phyloP scores from a whole-genome alignment of 345 rosid genomes.

The Arabis alpina region DNA sequence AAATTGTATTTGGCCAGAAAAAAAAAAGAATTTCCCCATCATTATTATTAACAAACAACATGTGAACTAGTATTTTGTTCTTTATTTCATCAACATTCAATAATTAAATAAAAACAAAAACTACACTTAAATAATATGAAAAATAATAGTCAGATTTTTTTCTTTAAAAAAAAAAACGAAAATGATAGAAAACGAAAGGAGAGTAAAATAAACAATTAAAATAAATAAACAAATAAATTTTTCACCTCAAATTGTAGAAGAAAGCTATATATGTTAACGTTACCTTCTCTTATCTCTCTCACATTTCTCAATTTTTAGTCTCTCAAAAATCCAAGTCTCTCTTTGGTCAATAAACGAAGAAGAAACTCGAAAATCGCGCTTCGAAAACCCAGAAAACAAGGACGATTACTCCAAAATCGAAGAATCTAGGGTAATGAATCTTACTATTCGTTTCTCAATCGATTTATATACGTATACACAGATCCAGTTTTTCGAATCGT shows the following conservation, averaged over 20 bases:
- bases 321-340: too few relatives aligned
- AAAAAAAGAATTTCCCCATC: not conserved
- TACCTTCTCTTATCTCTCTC: conserved; percentile 38
- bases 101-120: conserved; percentile 12
- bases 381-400: not conserved
- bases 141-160: conserved; percentile 12
- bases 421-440: conserved; percentile 21
- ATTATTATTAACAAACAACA: conserved; percentile 26
- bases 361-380: conserved; percentile 6
- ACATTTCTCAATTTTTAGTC: conserved; percentile 13
- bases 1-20: too few relatives aligned
- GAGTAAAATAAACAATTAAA: not conserved
- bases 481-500: not conserved
- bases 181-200: conserved; percentile 39
- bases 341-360: too few relatives aligned
- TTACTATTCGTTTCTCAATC: conserved; percentile 11
- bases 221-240: not conserved
- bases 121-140: conserved; percentile 15
- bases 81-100: conserved; percentile 10
- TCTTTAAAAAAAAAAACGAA: conserved; percentile 16
- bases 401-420: not conserved
- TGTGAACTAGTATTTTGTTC: conserved; percentile 24
- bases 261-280: conserved; percentile 43
- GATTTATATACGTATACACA: not conserved
- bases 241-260: conserved; percentile 1